Base-by-base conservation (phyloP, 1,284 basidiomycete species). In the Tranzscheliella williamsii region DNA sequence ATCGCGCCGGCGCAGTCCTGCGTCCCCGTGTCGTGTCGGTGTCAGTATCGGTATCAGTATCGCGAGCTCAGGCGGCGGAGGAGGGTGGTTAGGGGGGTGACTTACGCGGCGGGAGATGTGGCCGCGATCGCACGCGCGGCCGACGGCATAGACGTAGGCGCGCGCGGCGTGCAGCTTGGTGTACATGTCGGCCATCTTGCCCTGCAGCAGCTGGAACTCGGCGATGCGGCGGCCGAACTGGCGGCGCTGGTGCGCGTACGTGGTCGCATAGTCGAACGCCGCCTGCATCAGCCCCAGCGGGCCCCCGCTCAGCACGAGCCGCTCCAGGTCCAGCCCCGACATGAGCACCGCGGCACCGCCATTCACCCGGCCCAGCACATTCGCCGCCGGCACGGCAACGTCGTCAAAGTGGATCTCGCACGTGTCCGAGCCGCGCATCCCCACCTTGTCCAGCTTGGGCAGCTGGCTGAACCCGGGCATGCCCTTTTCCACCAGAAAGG, bases 121-220 rank as follows among this genome's bases (percentile, higher is more conserved):
- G 16, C 62, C 70, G 2, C 17, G 23, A 47, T 73, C 70, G 34
- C 70, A 73, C 0, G 70, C 69, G 3, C 63, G 24, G 2, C 49
- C 68, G 1, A 96, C 92, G 20, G 90, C 88, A 78, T 96, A 96
- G 35, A 94, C 90, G 77, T 95, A 95, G 23, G 90, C 84, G 44
- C 93, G 83, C 47, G 89, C 88, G 4, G 92, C 89, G 67, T 86
- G 89, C 40, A 96, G 81, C 77, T 89, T 91, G 16, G 92, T 95
- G 78, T 95, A 96, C 92, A 96, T 96, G 78, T 96, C 92, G 16
- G 81, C 81, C 49, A 81, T 73, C 69, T 81, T 79, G 84, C 90
- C 92, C 84, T 96, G 93, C 87, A 96, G 92, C 43, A 95, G 79
- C 78, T 96, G 92, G 82, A 96, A 95, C 26, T 87, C 87, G n/a